Evolutionary conservation across 83 land plant genomes (phyloP).

Genomic region (Picea abies): DNA sequence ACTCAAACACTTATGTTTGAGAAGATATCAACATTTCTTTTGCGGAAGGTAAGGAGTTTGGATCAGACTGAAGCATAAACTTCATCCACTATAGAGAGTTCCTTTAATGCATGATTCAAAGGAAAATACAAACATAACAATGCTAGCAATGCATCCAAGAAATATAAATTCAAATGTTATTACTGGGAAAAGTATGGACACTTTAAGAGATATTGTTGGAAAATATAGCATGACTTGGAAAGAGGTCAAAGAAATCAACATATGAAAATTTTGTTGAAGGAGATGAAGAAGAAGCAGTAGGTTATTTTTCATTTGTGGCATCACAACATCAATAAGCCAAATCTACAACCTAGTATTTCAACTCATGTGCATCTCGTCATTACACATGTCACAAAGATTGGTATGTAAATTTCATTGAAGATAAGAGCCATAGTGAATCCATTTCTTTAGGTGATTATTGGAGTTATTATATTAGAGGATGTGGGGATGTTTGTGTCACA

Average conservation of each 20-base stretch:
- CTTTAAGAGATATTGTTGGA: background rate
- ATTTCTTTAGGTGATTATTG: too few relatives aligned
- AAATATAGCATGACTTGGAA: too few relatives aligned
- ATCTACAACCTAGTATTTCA: background rate
- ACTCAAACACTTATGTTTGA: background rate
- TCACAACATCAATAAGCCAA: too few relatives aligned
- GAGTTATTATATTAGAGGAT: background rate
- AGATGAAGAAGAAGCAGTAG: too few relatives aligned
- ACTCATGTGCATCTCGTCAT: background rate
- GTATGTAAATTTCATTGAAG: background rate
- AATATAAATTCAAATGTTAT: background rate
- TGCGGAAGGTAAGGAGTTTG: background rate
- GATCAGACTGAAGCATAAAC: background rate
- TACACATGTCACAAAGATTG: background rate
- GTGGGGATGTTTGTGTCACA: background rate
- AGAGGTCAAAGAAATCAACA: too few relatives aligned
- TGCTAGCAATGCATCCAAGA: background rate
- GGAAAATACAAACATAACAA: background rate
- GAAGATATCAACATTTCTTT: background rate
- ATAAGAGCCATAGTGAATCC: too few relatives aligned
- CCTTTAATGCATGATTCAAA: background rate
- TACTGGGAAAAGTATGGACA: background rate
- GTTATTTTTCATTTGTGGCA: too few relatives aligned
- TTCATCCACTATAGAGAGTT: background rate
- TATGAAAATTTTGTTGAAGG: too few relatives aligned